A percentile compares a stretch with the other conserved stretches of the same genome.
Conservation (phyloP, 1,284 basidiomycete species). For the Chondrostereum purpureum region DNA sequence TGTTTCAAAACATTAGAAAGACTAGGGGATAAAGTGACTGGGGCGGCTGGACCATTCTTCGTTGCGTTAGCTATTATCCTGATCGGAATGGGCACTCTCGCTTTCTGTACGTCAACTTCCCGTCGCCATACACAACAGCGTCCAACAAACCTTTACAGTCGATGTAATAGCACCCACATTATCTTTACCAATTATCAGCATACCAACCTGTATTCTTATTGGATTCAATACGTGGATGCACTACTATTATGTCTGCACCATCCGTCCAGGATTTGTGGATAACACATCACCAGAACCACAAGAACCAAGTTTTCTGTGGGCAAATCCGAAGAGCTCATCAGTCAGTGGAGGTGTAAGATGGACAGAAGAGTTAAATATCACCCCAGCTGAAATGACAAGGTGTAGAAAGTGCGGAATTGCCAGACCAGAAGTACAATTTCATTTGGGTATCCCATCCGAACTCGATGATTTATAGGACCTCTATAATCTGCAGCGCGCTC, state of each 20-base stretch:
- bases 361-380: slow-evolving; percentile 40
- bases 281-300: slow-evolving; percentile 37
- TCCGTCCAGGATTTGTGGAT: slow-evolving; percentile 68
- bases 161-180: slow-evolving; percentile 62
- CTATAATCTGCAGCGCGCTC: slow-evolving; percentile 60
- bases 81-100: slow-evolving; percentile 61
- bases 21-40: slow-evolving; percentile 74
- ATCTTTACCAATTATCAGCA: slow-evolving; percentile 45
- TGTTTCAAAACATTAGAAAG: slow-evolving; percentile 83
- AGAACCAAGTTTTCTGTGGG: slow-evolving; percentile 49
- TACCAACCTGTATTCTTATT: slow-evolving; percentile 67
- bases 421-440: slow-evolving; percentile 73
- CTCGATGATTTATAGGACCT: slow-evolving; percentile 1
- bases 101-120: slow-evolving; percentile 66
- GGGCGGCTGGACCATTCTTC: slow-evolving; percentile 88
- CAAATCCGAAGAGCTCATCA: slow-evolving; percentile 27
- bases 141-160: slow-evolving; percentile 39
- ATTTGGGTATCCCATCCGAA: slow-evolving; percentile 1
- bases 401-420: slow-evolving; percentile 66
- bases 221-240: slow-evolving; percentile 74
- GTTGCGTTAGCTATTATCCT: slow-evolving; percentile 72
- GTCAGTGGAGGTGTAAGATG: slow-evolving; percentile 31
- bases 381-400: slow-evolving; percentile 45
- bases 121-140: slow-evolving; percentile 4
- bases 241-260: slow-evolving; percentile 80